Conservation (phyloP, 257 asterid genomes). For the Solanum tarijense region DNA sequence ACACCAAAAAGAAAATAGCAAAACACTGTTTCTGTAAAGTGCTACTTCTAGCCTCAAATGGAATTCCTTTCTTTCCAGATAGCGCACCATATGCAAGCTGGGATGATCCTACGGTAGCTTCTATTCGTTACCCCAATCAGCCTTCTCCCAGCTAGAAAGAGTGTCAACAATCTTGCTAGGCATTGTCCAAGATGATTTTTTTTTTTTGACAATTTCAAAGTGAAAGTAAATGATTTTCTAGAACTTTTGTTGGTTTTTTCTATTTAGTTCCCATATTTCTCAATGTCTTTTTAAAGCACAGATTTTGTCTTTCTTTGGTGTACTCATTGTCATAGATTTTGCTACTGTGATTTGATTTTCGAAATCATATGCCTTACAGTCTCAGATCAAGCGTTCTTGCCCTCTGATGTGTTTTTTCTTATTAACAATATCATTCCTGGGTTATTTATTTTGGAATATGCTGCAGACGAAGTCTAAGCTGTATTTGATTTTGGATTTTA, state of each 20-base stretch:
- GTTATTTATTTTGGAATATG: conserved; percentile 5
- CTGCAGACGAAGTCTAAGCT: conserved; percentile 77
- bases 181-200: background rate
- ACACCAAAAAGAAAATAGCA: background rate
- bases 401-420: background rate
- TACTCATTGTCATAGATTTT: background rate
- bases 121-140: background rate
- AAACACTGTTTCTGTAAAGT: too few relatives aligned
- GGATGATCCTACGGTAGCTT: background rate
- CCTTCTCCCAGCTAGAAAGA: background rate
- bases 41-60: background rate
- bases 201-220: background rate
- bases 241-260: background rate
- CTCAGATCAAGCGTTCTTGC: background rate
- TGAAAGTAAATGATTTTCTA: background rate
- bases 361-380: background rate
- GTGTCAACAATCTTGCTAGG: background rate
- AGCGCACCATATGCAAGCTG: background rate
- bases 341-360: background rate
- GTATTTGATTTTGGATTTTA: conserved; percentile 73
- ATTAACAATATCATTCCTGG: background rate
- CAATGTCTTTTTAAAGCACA: background rate
- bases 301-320: background rate
- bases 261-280: background rate
- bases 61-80: background rate